phyloP scores from a whole-genome alignment of 768 basidiomycete genomes.

The Leccinum truebloodii region DNA sequence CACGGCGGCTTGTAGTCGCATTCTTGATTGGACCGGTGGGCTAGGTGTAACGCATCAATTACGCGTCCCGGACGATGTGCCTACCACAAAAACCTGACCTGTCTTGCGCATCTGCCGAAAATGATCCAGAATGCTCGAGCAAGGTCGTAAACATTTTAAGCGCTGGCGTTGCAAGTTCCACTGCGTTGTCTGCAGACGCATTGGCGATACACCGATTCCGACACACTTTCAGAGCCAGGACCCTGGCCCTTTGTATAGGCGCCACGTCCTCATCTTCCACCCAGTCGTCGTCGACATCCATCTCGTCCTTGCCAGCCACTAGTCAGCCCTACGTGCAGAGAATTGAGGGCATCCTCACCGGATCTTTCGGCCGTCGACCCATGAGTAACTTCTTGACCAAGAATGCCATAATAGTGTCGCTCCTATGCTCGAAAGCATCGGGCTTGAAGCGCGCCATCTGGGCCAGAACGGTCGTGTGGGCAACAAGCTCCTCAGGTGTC shows the following conservation, averaged over 20 bases:
- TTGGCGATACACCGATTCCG: conserved; percentile 79
- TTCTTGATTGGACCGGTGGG: conserved; percentile 64
- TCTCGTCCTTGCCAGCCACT: conserved; percentile 45
- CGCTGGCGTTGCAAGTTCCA: conserved; percentile 72
- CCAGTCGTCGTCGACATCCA: conserved; percentile 75
- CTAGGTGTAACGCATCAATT: conserved; percentile 36
- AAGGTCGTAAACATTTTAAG: conserved; percentile 73
- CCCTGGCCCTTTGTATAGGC: conserved; percentile 61
- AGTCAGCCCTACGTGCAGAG: background rate
- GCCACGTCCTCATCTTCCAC: conserved; percentile 63
- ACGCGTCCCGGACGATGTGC: background rate
- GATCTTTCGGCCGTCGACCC: conserved; percentile 47
- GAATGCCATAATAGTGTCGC: conserved; percentile 72
- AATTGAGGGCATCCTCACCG: conserved; percentile 38
- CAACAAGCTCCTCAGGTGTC: conserved; percentile 53
- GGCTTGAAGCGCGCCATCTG: conserved; percentile 72
- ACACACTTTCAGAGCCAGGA: conserved; percentile 78
- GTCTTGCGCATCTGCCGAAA: conserved; percentile 53
- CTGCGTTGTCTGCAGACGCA: conserved; percentile 53
- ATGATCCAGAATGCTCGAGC: conserved; percentile 67
- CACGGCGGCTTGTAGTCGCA: conserved; percentile 81
- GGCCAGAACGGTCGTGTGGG: conserved; percentile 69
- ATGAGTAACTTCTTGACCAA: conserved; percentile 71
- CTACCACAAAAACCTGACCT: conserved; percentile 39
- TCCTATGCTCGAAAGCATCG: conserved; percentile 74